Conservation (phyloP, 176 grass and related monocot species). For the Areca catechu region DNA sequence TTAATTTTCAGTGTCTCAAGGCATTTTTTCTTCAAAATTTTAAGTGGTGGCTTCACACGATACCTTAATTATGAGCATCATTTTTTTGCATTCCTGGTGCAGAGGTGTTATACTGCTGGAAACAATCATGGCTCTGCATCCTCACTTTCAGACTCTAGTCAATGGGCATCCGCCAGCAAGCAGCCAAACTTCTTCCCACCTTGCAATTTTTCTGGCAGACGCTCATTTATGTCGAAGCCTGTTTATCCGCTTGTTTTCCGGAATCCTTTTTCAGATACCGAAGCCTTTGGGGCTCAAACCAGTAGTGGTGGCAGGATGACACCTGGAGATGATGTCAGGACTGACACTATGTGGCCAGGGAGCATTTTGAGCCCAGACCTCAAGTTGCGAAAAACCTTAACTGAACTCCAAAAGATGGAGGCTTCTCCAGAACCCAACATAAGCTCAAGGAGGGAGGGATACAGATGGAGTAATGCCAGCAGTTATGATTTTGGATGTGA, state of each 20-base stretch:
- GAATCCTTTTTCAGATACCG: slow-evolving; percentile 79
- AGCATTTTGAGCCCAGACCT: slow-evolving; percentile 63
- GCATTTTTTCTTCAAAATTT: neutral
- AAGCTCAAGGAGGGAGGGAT: slow-evolving; percentile 77
- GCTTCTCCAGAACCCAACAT: slow-evolving; percentile 56
- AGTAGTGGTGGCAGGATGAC: slow-evolving; percentile 46
- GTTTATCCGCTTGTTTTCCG: slow-evolving; percentile 80
- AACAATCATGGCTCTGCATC: slow-evolving; percentile 79
- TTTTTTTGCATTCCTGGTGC: slow-evolving; percentile 12
- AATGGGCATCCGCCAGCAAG: slow-evolving; percentile 64
- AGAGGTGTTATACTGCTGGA: slow-evolving; percentile 59
- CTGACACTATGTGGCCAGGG: slow-evolving; percentile 41
- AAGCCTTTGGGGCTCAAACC: slow-evolving; percentile 42
- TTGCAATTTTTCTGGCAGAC: slow-evolving; percentile 53
- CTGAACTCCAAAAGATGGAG: slow-evolving; percentile 74
- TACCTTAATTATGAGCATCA: neutral
- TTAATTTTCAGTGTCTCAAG: neutral
- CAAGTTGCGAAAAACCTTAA: slow-evolving; percentile 61
- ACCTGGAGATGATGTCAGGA: slow-evolving; percentile 57
- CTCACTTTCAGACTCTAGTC: slow-evolving; percentile 65
- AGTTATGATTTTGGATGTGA: slow-evolving; percentile 89
- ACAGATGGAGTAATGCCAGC: slow-evolving; percentile 91
- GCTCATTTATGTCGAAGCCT: slow-evolving; percentile 92
- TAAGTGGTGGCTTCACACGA: neutral
- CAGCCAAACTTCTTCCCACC: slow-evolving; percentile 38